Evolutionary conservation across 1,284 basidiomycete genomes (phyloP).

Genomic region (Austropuccinia psidii): DNA sequence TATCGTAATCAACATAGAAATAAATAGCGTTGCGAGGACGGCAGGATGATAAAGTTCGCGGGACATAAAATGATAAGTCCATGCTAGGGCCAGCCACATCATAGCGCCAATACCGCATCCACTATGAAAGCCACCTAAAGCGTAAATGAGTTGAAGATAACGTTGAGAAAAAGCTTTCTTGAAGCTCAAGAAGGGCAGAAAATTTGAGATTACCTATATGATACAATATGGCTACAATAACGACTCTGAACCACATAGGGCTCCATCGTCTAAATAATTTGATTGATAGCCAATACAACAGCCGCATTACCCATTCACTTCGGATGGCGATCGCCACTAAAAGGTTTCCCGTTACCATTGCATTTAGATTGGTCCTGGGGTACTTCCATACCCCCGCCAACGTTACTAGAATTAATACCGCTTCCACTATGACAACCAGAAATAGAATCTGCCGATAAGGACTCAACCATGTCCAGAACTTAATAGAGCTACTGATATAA

Average conservation of each 20-base stretch:
- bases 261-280: constrained; percentile 22
- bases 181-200: too few species aligned
- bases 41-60: constrained; percentile 54
- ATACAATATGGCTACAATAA: constrained; percentile 32
- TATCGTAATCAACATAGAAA: constrained; percentile 56
- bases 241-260: constrained; percentile 21
- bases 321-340: constrained; percentile 55
- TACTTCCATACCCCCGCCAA: constrained; percentile 61
- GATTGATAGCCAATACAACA: constrained; percentile 54
- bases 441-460: constrained; percentile 63
- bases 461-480: constrained; percentile 37
- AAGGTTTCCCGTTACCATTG: constrained; percentile 59
- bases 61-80: constrained; percentile 60
- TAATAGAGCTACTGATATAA: constrained; percentile 7
- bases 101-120: constrained; percentile 61
- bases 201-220: constrained; percentile 36
- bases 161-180: not conserved
- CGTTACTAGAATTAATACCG: constrained; percentile 57
- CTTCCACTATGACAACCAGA: constrained; percentile 56
- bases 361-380: constrained; percentile 56
- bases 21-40: constrained; percentile 56
- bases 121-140: constrained; percentile 60
- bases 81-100: constrained; percentile 50
- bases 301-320: constrained; percentile 59
- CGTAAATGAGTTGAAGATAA: not conserved